A percentile compares a stretch with the other conserved stretches of the same genome.
Conservation (phyloP, 176 grass and related monocot species). For the Cenchrus fungigraminus region DNA sequence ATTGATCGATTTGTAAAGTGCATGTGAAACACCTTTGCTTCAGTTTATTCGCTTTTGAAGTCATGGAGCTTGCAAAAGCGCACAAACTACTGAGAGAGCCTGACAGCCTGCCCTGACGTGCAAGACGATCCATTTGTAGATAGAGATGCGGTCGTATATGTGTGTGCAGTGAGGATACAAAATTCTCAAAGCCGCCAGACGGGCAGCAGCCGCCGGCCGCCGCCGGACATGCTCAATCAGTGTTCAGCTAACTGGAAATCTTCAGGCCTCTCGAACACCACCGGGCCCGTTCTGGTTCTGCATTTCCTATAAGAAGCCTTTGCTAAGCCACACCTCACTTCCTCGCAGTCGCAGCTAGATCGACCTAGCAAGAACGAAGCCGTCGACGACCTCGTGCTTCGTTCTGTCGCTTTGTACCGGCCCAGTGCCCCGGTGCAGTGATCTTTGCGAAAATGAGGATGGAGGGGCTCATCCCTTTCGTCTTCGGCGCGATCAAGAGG, state of each 20-base stretch:
- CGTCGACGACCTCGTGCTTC: background rate
- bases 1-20: background rate
- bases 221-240: background rate
- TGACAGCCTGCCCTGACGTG: background rate
- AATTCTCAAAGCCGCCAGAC: constrained; percentile 19
- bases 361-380: background rate
- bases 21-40: constrained; percentile 5
- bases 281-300: background rate
- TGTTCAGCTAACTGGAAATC: background rate
- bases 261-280: too few species aligned
- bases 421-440: too few species aligned
- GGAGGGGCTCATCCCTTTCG: constrained; percentile 49
- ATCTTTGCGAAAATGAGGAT: background rate
- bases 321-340: background rate
- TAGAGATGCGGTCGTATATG: background rate
- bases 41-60: background rate
- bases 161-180: background rate
- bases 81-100: background rate
- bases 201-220: too few species aligned
- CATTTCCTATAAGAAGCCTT: background rate
- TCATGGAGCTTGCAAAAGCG: background rate
- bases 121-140: background rate
- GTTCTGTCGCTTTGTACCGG: background rate
- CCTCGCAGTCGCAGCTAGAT: background rate
- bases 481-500: constrained; percentile 44